phyloP scores from a whole-genome alignment of 2,329 filamentous ascomycete species.

The Penicillium verrucosum region DNA sequence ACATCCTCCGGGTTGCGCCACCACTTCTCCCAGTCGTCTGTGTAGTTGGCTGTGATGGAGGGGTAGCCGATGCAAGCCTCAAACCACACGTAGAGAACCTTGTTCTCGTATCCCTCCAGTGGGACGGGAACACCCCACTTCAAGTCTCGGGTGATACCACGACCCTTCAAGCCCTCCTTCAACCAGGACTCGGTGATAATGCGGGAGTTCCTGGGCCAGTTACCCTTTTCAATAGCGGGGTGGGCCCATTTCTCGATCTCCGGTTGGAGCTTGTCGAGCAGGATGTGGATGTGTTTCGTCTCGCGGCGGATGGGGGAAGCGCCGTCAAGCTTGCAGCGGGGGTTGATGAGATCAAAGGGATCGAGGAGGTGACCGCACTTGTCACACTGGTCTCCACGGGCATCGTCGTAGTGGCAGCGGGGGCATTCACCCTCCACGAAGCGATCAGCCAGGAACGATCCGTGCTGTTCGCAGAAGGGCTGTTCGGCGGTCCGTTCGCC shows the following conservation, averaged over 20 bases:
- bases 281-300: conserved; percentile 90
- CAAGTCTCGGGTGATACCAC: conserved; percentile 87
- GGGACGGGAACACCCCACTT: conserved; percentile 76
- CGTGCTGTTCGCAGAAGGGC: conserved; percentile 73
- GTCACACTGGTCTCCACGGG: conserved; percentile 71
- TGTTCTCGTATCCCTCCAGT: conserved; percentile 62
- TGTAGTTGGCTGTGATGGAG: conserved; percentile 91
- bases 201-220: conserved; percentile 45
- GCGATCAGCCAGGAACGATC: conserved; percentile 74
- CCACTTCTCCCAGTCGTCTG: conserved; percentile 85
- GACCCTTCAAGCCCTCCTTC: conserved; percentile 75
- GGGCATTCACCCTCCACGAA: conserved; percentile 52
- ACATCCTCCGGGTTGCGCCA: conserved; percentile 89
- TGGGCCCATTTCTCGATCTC: conserved; percentile 75
- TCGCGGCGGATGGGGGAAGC: conserved; percentile 73
- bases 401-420: conserved; percentile 61
- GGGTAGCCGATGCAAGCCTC: conserved; percentile 91
- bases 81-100: conserved; percentile 92
- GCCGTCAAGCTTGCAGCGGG: conserved; percentile 86
- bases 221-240: conserved; percentile 67
- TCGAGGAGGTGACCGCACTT: conserved; percentile 70
- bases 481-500: conserved; percentile 84
- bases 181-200: conserved; percentile 48
- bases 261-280: conserved; percentile 76
- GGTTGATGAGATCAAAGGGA: conserved; percentile 73